These are phyloP conservation scores for Sicyos edulis DNA, from an alignment of 306 rosid species.

Conservation along the genomic window DNA sequence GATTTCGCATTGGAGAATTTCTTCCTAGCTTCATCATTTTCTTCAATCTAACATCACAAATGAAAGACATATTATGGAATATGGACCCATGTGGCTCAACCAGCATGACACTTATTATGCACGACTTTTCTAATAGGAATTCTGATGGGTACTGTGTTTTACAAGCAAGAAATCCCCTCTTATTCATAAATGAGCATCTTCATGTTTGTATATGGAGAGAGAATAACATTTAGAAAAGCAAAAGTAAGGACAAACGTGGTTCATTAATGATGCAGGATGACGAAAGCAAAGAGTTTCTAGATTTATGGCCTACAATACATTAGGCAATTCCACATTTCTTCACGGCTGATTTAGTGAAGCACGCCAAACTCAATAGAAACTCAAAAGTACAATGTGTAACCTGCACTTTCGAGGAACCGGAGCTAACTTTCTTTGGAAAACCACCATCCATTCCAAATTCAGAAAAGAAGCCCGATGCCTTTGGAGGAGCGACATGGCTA, in stretches of 20 bases:
- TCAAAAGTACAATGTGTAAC: constrained; percentile 30
- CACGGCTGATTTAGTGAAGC: too few relatives aligned
- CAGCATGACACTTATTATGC: not conserved
- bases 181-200: not conserved
- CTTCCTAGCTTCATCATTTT: constrained; percentile 19
- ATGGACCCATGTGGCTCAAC: not conserved
- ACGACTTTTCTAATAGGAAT: too few relatives aligned
- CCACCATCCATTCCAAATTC: constrained; percentile 87
- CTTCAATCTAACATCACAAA: constrained; percentile 45
- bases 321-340: too few relatives aligned
- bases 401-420: constrained; percentile 44
- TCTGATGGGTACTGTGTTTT: too few relatives aligned
- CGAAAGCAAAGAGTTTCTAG: too few relatives aligned
- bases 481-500: constrained; percentile 74
- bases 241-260: too few relatives aligned
- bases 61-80: not conserved
- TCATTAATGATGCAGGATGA: too few relatives aligned
- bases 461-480: constrained; percentile 83
- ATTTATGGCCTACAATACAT: too few relatives aligned
- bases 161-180: not conserved
- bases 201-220: not conserved
- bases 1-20: too few relatives aligned
- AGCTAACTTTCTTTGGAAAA: constrained; percentile 47
- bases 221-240: not conserved
- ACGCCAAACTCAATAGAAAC: not conserved